Evolutionary conservation across 495 filamentous ascomycete species (phyloP).

Genomic region (Penicillium crystallinum): DNA sequence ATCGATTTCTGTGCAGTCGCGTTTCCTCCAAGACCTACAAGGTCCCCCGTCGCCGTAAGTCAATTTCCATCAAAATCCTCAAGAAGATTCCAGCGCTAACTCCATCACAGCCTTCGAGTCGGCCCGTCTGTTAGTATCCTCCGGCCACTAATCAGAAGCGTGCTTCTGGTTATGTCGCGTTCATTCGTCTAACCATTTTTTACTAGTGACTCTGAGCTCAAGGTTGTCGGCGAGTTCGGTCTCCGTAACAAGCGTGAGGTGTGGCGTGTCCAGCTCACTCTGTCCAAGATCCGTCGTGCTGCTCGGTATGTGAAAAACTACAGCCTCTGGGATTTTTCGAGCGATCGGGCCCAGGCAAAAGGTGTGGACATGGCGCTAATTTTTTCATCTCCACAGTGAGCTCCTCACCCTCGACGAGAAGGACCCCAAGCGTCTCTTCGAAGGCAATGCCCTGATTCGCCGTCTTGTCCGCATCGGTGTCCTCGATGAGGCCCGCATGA

Average conservation of each 20-base stretch:
- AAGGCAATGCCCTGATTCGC: conserved; percentile 99
- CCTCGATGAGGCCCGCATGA: conserved; percentile 99
- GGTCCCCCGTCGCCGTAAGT: conserved; percentile 70
- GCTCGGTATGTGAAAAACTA: conserved; percentile 67
- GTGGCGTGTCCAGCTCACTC: conserved; percentile 97
- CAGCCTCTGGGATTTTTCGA: neutral
- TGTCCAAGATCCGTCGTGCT: conserved; percentile 99
- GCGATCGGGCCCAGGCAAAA: neutral
- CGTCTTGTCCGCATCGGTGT: conserved; percentile 99
- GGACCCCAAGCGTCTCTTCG: conserved; percentile 99
- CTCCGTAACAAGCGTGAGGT: conserved; percentile 99
- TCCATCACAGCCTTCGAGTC: conserved; percentile 76
- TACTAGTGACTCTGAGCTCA: conserved; percentile 94
- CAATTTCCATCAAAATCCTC: conserved; percentile 7
- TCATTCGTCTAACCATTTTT: conserved; percentile 37
- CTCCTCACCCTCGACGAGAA: conserved; percentile 99
- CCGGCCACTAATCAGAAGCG: conserved; percentile 97
- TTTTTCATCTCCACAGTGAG: conserved; percentile 58
- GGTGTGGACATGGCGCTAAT: conserved; percentile 9
- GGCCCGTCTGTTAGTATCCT: conserved; percentile 93
- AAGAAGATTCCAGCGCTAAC: conserved; percentile 30
- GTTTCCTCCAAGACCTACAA: conserved; percentile 99
- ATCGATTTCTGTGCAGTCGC: conserved; percentile 37
- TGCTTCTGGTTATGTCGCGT: conserved; percentile 93
- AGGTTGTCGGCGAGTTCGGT: conserved; percentile 98